These are phyloP conservation scores for Paramecium octaurelia DNA, from an alignment of 73 alveolate species.

Conservation along the genomic window DNA sequence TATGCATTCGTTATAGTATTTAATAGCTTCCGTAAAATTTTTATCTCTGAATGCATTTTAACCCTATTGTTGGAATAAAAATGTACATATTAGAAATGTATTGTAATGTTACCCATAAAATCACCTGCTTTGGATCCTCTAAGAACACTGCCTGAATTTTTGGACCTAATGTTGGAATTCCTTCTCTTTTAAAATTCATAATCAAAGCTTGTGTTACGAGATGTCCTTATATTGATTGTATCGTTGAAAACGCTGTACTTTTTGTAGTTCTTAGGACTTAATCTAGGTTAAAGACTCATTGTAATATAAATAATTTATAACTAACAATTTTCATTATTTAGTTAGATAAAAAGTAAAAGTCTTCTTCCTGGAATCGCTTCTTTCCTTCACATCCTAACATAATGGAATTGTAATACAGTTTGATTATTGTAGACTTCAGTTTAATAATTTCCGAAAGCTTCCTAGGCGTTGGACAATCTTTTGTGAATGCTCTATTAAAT, in stretches of 20 bases:
- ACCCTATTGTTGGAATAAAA: background rate
- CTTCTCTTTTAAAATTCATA: background rate
- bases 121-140: background rate
- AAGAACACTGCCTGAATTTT: constrained; percentile 29
- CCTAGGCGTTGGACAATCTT: background rate
- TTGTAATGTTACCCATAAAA: background rate
- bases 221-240: background rate
- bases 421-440: background rate
- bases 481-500: background rate
- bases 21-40: background rate
- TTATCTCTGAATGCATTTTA: background rate
- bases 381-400: background rate
- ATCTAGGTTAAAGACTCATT: constrained; percentile 38
- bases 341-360: background rate
- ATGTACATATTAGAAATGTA: background rate
- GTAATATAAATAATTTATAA: background rate
- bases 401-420: background rate
- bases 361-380: background rate
- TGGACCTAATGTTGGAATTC: background rate
- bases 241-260: constrained; percentile 1
- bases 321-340: background rate
- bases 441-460: background rate
- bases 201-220: constrained; percentile 31
- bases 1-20: background rate
- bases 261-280: background rate